Base-by-base conservation (phyloP, 345 rosid genomes). In the Syzygium grande region DNA sequence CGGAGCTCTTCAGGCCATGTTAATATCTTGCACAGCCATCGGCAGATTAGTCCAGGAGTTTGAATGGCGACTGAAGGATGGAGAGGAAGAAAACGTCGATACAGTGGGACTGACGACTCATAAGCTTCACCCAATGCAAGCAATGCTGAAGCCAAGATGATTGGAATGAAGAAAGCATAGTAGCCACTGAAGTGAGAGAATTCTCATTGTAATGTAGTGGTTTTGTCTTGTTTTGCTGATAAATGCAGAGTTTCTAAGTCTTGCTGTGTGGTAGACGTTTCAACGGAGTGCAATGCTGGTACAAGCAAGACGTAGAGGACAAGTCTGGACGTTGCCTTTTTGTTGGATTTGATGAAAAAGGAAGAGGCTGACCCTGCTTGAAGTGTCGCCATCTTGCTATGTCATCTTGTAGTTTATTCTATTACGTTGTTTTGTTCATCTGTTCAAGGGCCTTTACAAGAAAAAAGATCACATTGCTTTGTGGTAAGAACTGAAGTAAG, bases 1-100 rank as follows among this genome's bases (percentile, higher is more conserved):
- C 6, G 99, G 99, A 56, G 91, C 97, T 51, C 96, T 94, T 38
- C 95, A 94, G 90, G 99, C 99, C 7, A 92, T 89, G 87, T 65
- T 92, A 63, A 90, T 96, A 83, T 91, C 91, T 27, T 94, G 96
- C 52, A 87, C 92, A 3, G 91, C 96, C 4, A 93, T 98, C 30
- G 98, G 97, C 30, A 93, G 98, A 88, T 89, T 94, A 86, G 95
- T 94, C 16, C 98, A 96, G 90, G 98, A 95, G 89, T 98, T 95
- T 51, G 93, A 94, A 86, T 96, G 97, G 99, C 91, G 91, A 49
- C 91, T 96, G 65, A 89, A 78, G 87, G 97, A 90, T 4, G 96
- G 96, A 0, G 98, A 94, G 77, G 93, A 92, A 91, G 98, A 94
- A 85, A 89, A 94, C 46, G 94, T 95, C 1, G 97, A 95, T 77